Base-by-base conservation (phyloP, 148 eudicot species). In the Chenopodium suecicum region DNA sequence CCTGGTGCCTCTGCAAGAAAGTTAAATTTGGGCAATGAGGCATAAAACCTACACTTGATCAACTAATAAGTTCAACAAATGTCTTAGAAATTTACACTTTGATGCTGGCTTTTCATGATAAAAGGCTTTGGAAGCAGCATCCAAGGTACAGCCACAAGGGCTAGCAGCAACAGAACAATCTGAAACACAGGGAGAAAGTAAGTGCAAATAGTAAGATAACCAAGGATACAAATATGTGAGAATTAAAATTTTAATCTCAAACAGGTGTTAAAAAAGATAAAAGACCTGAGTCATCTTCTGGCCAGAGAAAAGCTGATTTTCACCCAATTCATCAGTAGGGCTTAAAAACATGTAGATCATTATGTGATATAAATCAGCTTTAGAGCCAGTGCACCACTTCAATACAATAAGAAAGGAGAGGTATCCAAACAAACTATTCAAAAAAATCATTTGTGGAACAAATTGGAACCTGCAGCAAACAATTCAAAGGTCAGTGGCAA, bases 41-140 rank as follows among this genome's bases (percentile, higher is more conserved):
- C 13, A 81, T 73, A 79, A 58, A 84, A 64, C 47, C 64, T 81
- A 58, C 52, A 54, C 14, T 41, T 23, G 54, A 65, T 10, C 23
- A 23, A 41, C 29, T 46, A 69, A 80, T 23, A 75, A 44, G 44
- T 32, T 78, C 1, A 80, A 60, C 22, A 75, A 69, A 56, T 27
- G 31, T 56, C 23, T 73, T 22, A 17, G 17, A 54, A 78, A 68
- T 89, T 73, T 90, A 97, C 99, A 41, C 82, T 67, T 84, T 91
- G 84, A 74, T 97, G 97, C 84, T 97, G 97, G 81, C 44, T 75
- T 84, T 97, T 97, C 92, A 97, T 80, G 80, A 97, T 82, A 78
- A 94, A 86, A 60, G 99, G 99, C 91, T 94, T 97, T 73, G 99
- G 99, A 76, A 97, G 80, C 84, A 97, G 87, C 99, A 97, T 97